A percentile compares a stretch with the other conserved stretches of the same genome.
Evolutionary conservation across 352 stramenopile species (phyloP).

Genomic region (Pythium brassicae): DNA sequence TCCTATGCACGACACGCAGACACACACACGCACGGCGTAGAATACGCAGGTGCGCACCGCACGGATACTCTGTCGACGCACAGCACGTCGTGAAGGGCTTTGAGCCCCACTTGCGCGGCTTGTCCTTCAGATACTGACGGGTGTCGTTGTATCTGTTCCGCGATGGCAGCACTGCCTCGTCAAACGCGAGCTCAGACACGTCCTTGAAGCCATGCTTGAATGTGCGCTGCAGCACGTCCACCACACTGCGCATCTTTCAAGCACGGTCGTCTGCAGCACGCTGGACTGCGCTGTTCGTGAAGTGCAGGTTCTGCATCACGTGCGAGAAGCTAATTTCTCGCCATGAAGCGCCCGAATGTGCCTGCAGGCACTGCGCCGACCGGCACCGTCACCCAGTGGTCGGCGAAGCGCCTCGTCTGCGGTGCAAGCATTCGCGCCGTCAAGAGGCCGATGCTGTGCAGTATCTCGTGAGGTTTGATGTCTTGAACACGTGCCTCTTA

Average conservation of each 20-base stretch:
- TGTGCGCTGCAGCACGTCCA: constrained; percentile 7
- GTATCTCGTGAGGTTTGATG: too few relatives aligned
- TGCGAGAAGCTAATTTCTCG: neutral
- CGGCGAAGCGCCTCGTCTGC: too few relatives aligned
- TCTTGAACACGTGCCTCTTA: too few relatives aligned
- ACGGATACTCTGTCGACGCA: neutral
- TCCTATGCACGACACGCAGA: too few relatives aligned
- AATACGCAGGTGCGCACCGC: neutral
- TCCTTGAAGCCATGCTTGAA: constrained; percentile 2
- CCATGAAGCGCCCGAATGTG: neutral
- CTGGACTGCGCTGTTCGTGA: constrained; percentile 10
- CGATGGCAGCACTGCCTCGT: neutral
- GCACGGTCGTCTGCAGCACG: constrained; percentile 1
- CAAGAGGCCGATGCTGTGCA: too few relatives aligned
- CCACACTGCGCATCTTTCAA: constrained; percentile 11
- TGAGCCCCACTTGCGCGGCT: too few relatives aligned
- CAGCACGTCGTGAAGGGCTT: neutral
- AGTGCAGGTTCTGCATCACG: constrained; percentile 14
- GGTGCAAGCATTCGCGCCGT: too few relatives aligned
- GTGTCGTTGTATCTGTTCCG: neutral
- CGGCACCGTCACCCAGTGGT: too few relatives aligned
- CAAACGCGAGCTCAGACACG: constrained; percentile 6
- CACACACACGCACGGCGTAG: neutral
- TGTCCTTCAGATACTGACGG: neutral
- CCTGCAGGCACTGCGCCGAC: neutral